These are phyloP conservation scores for Theobroma grandiflorum DNA, from an alignment of 441 rosid genomes.

Conservation along the genomic window DNA sequence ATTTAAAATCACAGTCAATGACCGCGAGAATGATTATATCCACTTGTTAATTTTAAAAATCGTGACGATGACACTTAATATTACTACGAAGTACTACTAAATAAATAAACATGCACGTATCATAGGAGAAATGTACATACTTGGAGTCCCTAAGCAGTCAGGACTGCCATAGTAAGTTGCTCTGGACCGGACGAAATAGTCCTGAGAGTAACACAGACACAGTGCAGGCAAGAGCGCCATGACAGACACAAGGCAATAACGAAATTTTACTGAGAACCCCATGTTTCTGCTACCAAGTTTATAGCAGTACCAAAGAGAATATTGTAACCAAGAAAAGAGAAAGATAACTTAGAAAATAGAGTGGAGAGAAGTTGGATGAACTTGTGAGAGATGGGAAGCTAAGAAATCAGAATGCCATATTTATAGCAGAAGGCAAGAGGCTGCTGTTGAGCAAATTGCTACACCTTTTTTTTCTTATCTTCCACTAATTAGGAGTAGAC, in stretches of 20 bases:
- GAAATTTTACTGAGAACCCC: conserved; percentile 29
- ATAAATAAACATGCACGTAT: not conserved
- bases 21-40: not conserved
- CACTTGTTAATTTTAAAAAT: not conserved
- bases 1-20: not conserved
- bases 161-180: conserved; percentile 94
- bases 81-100: not conserved
- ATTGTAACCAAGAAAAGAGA: not conserved
- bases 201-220: conserved; percentile 39
- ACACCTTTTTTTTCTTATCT: not conserved
- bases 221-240: conserved; percentile 54
- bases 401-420: conserved; percentile 32
- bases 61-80: too few species aligned
- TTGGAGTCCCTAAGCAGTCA: conserved; percentile 78
- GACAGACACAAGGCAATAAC: conserved; percentile 39
- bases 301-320: not conserved
- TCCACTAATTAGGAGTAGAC: not conserved
- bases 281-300: conserved; percentile 19
- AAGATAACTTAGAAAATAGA: not conserved
- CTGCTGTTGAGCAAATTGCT: conserved; percentile 24
- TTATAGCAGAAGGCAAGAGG: conserved; percentile 45
- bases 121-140: conserved; percentile 45
- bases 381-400: conserved; percentile 26
- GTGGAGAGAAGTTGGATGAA: not conserved
- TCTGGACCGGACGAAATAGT: conserved; percentile 53